Percentiles rank a stretch among this genome's conserved stretches.
Conservation (phyloP, 768 basidiomycete species). For the Lactarius psammicola region DNA sequence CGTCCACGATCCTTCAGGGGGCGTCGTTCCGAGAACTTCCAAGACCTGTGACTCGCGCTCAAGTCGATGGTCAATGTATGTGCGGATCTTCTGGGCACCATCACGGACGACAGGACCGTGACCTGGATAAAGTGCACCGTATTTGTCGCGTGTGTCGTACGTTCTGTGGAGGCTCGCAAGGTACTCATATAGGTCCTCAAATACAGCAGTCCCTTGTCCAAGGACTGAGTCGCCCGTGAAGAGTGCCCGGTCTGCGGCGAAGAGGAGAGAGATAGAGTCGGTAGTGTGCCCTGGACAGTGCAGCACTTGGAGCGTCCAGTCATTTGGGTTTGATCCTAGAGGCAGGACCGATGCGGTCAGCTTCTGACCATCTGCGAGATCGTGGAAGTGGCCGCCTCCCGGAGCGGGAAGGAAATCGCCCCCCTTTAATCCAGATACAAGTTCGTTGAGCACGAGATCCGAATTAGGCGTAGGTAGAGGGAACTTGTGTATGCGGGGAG, state of each 20-base stretch:
- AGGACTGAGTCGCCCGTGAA: constrained; percentile 92
- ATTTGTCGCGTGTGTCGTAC: constrained; percentile 36
- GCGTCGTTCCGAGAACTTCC: constrained; percentile 41
- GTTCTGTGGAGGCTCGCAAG: constrained; percentile 61
- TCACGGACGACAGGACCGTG: constrained; percentile 79
- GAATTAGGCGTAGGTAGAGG: constrained; percentile 40
- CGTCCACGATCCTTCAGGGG: constrained; percentile 47
- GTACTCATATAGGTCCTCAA: constrained; percentile 78
- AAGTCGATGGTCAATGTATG: constrained; percentile 78
- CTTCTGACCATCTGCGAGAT: constrained; percentile 55
- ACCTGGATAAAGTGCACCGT: constrained; percentile 72
- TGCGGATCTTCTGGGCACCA: constrained; percentile 57
- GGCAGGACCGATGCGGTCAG: constrained; percentile 39
- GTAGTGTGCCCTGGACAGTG: constrained; percentile 89
- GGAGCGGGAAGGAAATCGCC: constrained; percentile 48
- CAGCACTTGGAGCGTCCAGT: constrained; percentile 56
- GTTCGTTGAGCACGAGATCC: constrained; percentile 41
- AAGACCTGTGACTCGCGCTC: constrained; percentile 81
- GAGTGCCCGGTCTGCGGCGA: constrained; percentile 67
- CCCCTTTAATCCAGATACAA: constrained; percentile 42
- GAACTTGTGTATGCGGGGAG: constrained; percentile 76
- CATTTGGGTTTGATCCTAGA: constrained; percentile 12
- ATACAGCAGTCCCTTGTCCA: constrained; percentile 87
- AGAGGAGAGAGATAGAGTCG: constrained; percentile 77
- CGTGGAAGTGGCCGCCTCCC: constrained; percentile 50